phyloP scores from a whole-genome alignment of 805 yeast species.

The Cyberlindnera samutprakarnensis region DNA sequence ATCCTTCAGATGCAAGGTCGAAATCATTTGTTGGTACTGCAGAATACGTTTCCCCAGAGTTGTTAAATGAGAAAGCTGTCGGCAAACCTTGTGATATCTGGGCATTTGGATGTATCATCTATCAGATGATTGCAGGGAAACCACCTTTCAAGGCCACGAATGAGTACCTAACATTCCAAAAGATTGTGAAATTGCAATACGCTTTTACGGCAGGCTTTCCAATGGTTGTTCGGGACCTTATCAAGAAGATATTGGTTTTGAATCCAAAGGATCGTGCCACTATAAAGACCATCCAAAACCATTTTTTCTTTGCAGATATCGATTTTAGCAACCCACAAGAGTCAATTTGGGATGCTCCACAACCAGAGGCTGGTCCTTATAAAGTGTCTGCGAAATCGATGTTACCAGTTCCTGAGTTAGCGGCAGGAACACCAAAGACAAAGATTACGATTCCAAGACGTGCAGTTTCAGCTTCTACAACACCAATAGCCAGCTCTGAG shows the following conservation, averaged over 20 bases:
- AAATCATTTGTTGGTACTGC: slow-evolving; percentile 84
- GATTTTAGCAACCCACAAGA: slow-evolving; percentile 42
- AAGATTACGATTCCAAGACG: slow-evolving; percentile 20
- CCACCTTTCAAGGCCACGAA: slow-evolving; percentile 85
- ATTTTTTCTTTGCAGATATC: slow-evolving; percentile 51
- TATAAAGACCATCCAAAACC: slow-evolving; percentile 49
- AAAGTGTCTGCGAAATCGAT: slow-evolving; percentile 70
- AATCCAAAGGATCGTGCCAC: slow-evolving; percentile 58
- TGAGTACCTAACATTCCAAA: slow-evolving; percentile 76
- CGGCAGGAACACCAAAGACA: slow-evolving; percentile 16
- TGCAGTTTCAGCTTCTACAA: slow-evolving; percentile 17
- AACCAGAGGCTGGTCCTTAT: slow-evolving; percentile 66
- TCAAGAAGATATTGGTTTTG: slow-evolving; percentile 57
- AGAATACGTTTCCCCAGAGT: slow-evolving; percentile 77
- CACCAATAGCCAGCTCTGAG: slow-evolving; percentile 10
- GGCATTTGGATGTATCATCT: slow-evolving; percentile 96
- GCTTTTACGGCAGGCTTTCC: slow-evolving; percentile 87
- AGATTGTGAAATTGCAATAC: slow-evolving; percentile 69
- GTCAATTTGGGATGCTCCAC: slow-evolving; percentile 48
- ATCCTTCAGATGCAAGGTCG: slow-evolving; percentile 62
- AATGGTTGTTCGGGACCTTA: slow-evolving; percentile 59
- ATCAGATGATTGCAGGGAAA: slow-evolving; percentile 90
- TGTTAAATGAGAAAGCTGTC: slow-evolving; percentile 66
- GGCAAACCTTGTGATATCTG: slow-evolving; percentile 96
- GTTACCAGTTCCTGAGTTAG: slow-evolving; percentile 60